A percentile compares a stretch with the other conserved stretches of the same genome.
Conservation (phyloP, 352 stramenopile species). For the Pythium vanterpoolii region DNA sequence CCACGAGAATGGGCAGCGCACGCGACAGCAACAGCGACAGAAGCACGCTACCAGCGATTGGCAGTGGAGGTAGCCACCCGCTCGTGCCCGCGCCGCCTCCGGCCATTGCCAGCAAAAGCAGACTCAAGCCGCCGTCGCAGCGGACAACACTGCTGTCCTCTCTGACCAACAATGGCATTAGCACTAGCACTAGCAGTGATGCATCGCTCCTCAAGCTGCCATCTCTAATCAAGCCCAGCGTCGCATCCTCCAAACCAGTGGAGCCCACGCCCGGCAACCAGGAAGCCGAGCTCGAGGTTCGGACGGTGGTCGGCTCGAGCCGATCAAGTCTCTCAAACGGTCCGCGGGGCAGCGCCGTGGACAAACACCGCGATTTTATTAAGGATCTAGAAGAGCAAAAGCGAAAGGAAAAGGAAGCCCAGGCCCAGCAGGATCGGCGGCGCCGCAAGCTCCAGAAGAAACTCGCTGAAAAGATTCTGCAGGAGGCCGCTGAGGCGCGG, state of each 20-base stretch:
- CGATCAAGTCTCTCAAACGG: background rate
- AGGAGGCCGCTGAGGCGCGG: slow-evolving; percentile 33
- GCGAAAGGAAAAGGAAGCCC: slow-evolving; percentile 53
- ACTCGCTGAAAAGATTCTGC: slow-evolving; percentile 45
- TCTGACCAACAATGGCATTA: background rate
- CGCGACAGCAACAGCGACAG: background rate
- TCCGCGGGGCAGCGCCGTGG: slow-evolving; percentile 14
- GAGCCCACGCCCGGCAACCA: slow-evolving; percentile 1
- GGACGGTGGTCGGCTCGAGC: background rate
- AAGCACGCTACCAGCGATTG: slow-evolving; percentile 7
- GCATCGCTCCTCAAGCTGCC: slow-evolving; percentile 20
- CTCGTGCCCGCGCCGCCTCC: slow-evolving; percentile 8
- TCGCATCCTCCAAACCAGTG: background rate
- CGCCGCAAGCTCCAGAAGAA: slow-evolving; percentile 65
- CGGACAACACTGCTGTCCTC: slow-evolving; percentile 1
- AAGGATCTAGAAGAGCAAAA: slow-evolving; percentile 75
- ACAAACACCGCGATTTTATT: slow-evolving; percentile 70
- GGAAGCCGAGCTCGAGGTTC: slow-evolving; percentile 1
- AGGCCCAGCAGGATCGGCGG: slow-evolving; percentile 37
- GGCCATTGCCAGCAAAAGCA: slow-evolving; percentile 7
- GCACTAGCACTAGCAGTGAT: background rate
- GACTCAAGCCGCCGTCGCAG: slow-evolving; percentile 23
- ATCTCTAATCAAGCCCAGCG: slow-evolving; percentile 15
- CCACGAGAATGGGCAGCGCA: background rate
- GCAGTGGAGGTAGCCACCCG: background rate